Conservation (phyloP, 75 land plant species). For the Sequoia sempervirens region DNA sequence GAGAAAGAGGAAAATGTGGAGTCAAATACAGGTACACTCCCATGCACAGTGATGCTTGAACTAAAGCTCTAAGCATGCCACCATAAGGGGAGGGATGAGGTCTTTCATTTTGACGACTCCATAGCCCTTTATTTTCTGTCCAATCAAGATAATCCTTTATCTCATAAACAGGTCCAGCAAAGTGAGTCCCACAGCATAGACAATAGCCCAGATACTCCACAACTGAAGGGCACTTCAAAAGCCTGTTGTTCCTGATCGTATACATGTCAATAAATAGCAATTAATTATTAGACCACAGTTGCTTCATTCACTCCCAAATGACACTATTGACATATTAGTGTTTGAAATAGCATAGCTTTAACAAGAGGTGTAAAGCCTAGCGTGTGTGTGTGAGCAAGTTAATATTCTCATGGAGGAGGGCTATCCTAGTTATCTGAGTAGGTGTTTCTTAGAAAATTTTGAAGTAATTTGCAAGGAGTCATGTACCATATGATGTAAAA, state of each 20-base stretch:
- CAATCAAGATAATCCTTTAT: conserved; percentile 96
- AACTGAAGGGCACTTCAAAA: conserved; percentile 63
- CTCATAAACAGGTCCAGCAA: conserved; percentile 99
- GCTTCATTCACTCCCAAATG: not conserved
- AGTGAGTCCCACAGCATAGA: conserved; percentile 94
- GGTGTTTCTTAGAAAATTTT: not conserved
- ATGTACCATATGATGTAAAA: not conserved
- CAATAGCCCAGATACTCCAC: conserved; percentile 85
- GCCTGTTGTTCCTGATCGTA: conserved; percentile 72
- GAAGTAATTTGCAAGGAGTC: not conserved
- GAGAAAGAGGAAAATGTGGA: conserved; percentile 65
- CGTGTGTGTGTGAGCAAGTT: not conserved
- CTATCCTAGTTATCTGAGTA: not conserved
- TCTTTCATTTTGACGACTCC: conserved; percentile 21
- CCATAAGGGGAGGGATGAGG: conserved; percentile 71
- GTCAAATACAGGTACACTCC: conserved; percentile 66
- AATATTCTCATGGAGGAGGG: not conserved
- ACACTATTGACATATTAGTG: not conserved
- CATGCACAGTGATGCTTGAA: conserved; percentile 87
- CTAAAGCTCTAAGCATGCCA: conserved; percentile 60
- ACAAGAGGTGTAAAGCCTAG: not conserved
- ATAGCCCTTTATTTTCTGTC: conserved; percentile 88
- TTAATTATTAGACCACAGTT: not conserved
- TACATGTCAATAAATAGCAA: conserved; percentile 31
- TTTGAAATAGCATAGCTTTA: not conserved